These are phyloP conservation scores for Cucumis melo DNA, from an alignment of 306 rosid species.

Conservation along the genomic window DNA sequence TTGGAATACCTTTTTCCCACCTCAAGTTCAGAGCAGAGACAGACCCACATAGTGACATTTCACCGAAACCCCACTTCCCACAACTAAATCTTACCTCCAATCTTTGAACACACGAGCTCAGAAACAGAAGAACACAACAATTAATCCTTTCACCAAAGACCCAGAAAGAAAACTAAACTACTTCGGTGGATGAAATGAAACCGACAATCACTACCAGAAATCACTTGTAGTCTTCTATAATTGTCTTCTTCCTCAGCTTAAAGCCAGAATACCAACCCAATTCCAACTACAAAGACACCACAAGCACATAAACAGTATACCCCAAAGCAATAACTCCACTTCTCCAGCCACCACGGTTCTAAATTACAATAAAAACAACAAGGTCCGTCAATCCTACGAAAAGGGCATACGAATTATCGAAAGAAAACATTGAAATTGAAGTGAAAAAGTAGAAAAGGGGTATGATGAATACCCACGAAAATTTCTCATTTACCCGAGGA, in stretches of 20 bases:
- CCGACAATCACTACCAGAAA: neutral
- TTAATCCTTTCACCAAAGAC: neutral
- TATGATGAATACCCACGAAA: neutral
- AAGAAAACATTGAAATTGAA: neutral
- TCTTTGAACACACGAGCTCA: neutral
- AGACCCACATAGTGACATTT: constrained; percentile 51
- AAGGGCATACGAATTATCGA: neutral
- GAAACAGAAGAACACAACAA: neutral
- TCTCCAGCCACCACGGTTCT: neutral
- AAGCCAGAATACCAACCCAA: neutral
- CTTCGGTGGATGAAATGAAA: no score
- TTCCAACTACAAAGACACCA: neutral
- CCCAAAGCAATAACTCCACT: neutral
- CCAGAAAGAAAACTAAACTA: no score
- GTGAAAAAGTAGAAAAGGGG: neutral
- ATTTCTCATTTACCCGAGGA: neutral
- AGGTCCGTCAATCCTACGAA: neutral
- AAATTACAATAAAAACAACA: neutral
- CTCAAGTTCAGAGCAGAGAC: constrained; percentile 43
- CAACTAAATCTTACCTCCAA: neutral
- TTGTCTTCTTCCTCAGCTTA: neutral
- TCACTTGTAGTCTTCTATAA: neutral
- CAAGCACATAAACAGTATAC: neutral
- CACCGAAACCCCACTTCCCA: constrained; percentile 5
- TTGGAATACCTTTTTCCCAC: constrained; percentile 11